Evolutionary conservation across 176 grass and related monocot species (phyloP), one percentile per base, ranked within the genome.

Genomic region (Themeda triandra): DNA sequence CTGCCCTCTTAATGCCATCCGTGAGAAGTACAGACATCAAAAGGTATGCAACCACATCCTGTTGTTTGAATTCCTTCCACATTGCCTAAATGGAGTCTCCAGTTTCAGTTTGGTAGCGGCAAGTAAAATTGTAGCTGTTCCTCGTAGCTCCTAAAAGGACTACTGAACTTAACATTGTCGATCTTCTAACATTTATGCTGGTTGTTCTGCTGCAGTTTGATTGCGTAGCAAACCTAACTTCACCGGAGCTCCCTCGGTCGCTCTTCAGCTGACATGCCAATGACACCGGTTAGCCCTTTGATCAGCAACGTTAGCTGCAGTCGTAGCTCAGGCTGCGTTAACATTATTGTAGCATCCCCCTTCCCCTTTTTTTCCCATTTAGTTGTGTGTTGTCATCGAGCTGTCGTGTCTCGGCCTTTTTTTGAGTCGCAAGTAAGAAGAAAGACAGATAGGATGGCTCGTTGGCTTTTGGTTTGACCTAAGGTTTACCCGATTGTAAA

Each of bases 1-100:
- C 19, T 92, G 87, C 49, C 75, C 87, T 45, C 84, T 94, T 3
- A 94, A 86, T 25, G 87, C 87, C 48, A 77, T 94, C 49, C 85
- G 92, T n/a, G 87, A 94, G 29, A 94, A 94, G 67, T 94, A 94
- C 36, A 91, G 44, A 66, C 85, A 94, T 49, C 81, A 90, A 75
- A 92, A 94, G 87, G 92, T 94, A 89, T 14, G 31, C 4, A 12
- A 5, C 67, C 25, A 64, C 27, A 41, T 18, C 11, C 10, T 64
- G 18, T 7, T 27, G 28, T 24, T 49, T 74, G 81, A 73, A 31
- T 49, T 82, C 25, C 2, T 45, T 19, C 28, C 8, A 14, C 56
- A 40, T 14, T 70, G 31, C 8, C 8, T 6, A 39, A 29, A 4
- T 31, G 71, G 51, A 31, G 17, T 6, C 18, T 31, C 13, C 28